These are phyloP conservation scores for Pestalotiopsis sp. DNA, from an alignment of 2,329 filamentous ascomycete species.

Conservation along the genomic window DNA sequence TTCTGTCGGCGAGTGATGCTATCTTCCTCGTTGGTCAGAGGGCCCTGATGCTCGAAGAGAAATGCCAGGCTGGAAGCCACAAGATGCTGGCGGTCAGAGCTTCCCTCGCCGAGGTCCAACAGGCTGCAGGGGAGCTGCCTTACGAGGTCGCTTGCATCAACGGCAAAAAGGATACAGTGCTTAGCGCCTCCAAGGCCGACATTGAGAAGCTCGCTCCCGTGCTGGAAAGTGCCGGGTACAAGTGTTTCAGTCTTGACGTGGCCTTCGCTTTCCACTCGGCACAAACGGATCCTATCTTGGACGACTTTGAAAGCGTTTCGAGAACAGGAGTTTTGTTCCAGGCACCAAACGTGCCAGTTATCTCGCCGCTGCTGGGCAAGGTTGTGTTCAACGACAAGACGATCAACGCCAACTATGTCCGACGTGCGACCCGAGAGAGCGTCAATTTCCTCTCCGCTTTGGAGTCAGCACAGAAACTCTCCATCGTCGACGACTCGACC, in stretches of 20 bases:
- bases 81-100: slow-evolving; percentile 62
- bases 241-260: slow-evolving; percentile 49
- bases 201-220: slow-evolving; percentile 49
- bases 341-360: slow-evolving; percentile 51
- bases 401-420: slow-evolving; percentile 62
- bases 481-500: slow-evolving; percentile 56
- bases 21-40: slow-evolving; percentile 61
- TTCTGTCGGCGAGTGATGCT: slow-evolving; percentile 60
- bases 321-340: slow-evolving; percentile 37
- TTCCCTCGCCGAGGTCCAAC: slow-evolving; percentile 40
- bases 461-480: slow-evolving; percentile 47
- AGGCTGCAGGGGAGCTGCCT: slow-evolving; percentile 27
- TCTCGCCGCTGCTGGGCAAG: slow-evolving; percentile 26
- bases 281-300: slow-evolving; percentile 57
- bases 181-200: slow-evolving; percentile 53
- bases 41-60: slow-evolving; percentile 54
- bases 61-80: slow-evolving; percentile 58
- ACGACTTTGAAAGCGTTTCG: slow-evolving; percentile 57
- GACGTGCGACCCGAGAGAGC: slow-evolving; percentile 61
- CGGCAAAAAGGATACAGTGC: slow-evolving; percentile 61
- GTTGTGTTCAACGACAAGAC: slow-evolving; percentile 34
- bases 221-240: slow-evolving; percentile 38
- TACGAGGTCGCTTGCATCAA: slow-evolving; percentile 64
- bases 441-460: slow-evolving; percentile 67
- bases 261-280: slow-evolving; percentile 58